Evolutionary conservation across 768 basidiomycete species (phyloP).

Genomic region (Naganishia vaughanmartiniae): DNA sequence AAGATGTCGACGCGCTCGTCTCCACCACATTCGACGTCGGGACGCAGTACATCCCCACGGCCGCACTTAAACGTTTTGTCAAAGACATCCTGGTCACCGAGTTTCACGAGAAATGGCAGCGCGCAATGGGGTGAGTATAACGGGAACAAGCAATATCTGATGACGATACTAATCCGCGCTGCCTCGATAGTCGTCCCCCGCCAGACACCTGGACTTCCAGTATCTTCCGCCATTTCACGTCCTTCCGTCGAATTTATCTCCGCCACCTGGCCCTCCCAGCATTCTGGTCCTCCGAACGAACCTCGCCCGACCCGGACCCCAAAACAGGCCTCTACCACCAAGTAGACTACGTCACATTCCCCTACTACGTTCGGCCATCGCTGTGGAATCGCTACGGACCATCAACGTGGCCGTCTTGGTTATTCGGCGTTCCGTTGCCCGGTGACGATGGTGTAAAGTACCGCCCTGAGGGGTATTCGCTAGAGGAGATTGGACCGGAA

Average conservation of each 20-base stretch:
- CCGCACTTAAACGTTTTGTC: not conserved
- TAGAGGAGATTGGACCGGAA: constrained; percentile 22
- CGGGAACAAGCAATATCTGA: too few species aligned
- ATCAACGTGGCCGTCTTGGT: not conserved
- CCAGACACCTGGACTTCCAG: not conserved
- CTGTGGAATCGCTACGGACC: constrained; percentile 23
- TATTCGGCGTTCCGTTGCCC: constrained; percentile 9
- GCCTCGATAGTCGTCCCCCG: not conserved
- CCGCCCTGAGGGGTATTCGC: constrained; percentile 24
- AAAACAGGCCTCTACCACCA: constrained; percentile 3
- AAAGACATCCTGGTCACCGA: constrained; percentile 1
- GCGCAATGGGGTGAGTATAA: constrained; percentile 16
- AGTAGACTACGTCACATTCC: constrained; percentile 15
- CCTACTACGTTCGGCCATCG: constrained; percentile 27
- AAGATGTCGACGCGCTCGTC: constrained; percentile 19
- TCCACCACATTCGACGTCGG: constrained; percentile 14
- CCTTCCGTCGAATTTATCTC: constrained; percentile 65
- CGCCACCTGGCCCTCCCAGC: constrained; percentile 63
- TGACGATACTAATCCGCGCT: too few species aligned
- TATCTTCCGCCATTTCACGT: constrained; percentile 58
- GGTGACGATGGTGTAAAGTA: constrained; percentile 28
- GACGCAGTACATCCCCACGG: constrained; percentile 1
- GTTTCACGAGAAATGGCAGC: constrained; percentile 11
- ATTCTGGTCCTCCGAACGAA: not conserved
- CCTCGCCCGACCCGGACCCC: not conserved